A percentile compares a stretch with the other conserved stretches of the same genome.
phyloP scores from a whole-genome alignment of 306 rosid genomes.

The Cyclanthera cordifolia region DNA sequence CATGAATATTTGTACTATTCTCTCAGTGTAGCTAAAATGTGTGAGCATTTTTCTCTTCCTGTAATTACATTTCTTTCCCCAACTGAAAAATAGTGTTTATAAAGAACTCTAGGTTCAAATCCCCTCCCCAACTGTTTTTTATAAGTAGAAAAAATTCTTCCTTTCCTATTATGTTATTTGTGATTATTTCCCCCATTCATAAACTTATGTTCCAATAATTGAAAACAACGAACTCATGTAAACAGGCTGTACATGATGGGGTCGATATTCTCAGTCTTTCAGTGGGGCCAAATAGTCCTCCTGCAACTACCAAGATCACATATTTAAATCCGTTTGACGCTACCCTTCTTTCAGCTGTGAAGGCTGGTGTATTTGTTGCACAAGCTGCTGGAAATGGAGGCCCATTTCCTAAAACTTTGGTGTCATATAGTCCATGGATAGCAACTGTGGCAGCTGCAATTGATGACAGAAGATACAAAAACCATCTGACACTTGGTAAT shows the following conservation, averaged over 20 bases:
- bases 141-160: neutral
- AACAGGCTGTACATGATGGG: constrained; percentile 96
- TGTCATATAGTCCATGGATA: constrained; percentile 99
- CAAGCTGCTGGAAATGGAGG: constrained; percentile 99
- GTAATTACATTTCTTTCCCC: too few relatives aligned
- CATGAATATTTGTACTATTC: neutral
- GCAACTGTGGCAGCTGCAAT: constrained; percentile 89
- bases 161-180: neutral
- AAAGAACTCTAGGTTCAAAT: neutral
- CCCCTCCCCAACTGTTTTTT: neutral
- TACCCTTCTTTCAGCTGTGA: constrained; percentile 97
- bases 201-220: neutral
- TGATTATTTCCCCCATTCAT: neutral
- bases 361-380: constrained; percentile 97
- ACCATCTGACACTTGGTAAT: constrained; percentile 85
- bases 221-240: constrained; percentile 2
- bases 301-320: constrained; percentile 75
- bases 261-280: constrained; percentile 99
- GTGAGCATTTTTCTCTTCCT: neutral
- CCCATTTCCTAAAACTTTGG: constrained; percentile 89
- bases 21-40: neutral
- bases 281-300: constrained; percentile 94
- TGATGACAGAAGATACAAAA: constrained; percentile 97
- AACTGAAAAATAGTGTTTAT: neutral
- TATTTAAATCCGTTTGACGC: constrained; percentile 95